These are phyloP conservation scores for Trypanosoma congolense DNA, from an alignment of 208 protist genomes.

Conservation along the genomic window DNA sequence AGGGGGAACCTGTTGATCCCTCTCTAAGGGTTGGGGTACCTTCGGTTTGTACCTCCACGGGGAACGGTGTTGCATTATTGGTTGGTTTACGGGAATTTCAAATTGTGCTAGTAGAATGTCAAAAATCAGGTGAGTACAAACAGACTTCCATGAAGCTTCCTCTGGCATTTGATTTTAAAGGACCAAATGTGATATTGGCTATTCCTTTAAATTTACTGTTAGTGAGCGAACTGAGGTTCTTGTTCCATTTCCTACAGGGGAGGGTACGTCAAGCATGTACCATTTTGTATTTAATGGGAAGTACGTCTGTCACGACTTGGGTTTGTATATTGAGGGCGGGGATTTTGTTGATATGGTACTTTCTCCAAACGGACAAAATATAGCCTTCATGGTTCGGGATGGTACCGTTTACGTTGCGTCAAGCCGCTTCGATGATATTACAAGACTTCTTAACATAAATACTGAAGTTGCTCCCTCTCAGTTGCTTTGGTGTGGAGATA, in stretches of 20 bases:
- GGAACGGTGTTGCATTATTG: constrained; percentile 41
- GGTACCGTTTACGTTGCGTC: constrained; percentile 52
- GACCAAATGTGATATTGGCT: constrained; percentile 19
- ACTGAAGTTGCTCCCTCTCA: constrained; percentile 27
- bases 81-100: constrained; percentile 3
- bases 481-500: constrained; percentile 60
- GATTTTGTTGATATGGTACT: constrained; percentile 49
- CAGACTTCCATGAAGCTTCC: constrained; percentile 9
- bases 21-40: constrained; percentile 33
- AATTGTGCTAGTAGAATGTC: constrained; percentile 13
- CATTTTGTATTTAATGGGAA: constrained; percentile 26
- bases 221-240: constrained; percentile 34
- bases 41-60: constrained; percentile 29
- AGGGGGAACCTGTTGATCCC: constrained; percentile 24
- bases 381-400: constrained; percentile 59
- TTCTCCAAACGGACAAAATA: constrained; percentile 32
- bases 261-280: constrained; percentile 25
- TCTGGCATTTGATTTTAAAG: constrained; percentile 11
- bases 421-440: constrained; percentile 54
- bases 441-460: constrained; percentile 28
- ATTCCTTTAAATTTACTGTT: constrained; percentile 29
- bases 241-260: constrained; percentile 23
- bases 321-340: constrained; percentile 56
- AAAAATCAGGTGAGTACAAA: constrained; percentile 9
- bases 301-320: constrained; percentile 31